A percentile compares a stretch with the other conserved stretches of the same genome.
phyloP scores from a whole-genome alignment of 176 grass and related monocot species.

The Saccharum officinarum region DNA sequence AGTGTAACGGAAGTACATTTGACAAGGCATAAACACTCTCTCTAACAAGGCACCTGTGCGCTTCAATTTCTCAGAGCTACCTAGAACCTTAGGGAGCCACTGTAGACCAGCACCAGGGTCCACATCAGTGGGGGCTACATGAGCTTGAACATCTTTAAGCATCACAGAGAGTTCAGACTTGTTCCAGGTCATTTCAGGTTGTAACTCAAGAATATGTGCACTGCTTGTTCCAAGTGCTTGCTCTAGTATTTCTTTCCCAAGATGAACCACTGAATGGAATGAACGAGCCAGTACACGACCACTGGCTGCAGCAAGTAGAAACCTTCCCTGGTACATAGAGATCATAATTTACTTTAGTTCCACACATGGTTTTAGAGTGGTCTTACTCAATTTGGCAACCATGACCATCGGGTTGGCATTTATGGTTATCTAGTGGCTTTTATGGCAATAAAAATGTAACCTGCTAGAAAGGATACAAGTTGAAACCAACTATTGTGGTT shows the following conservation, averaged over 20 bases:
- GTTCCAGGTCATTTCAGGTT: conserved; percentile 98
- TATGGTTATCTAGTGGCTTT: not conserved
- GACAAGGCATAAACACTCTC: conserved; percentile 98
- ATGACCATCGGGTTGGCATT: not conserved
- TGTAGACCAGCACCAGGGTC: conserved; percentile 98
- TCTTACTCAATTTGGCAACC: not conserved
- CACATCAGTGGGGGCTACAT: conserved; percentile 98
- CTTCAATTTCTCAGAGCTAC: conserved; percentile 84
- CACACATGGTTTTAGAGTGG: not conserved
- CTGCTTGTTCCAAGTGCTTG: conserved; percentile 82
- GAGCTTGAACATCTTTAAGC: conserved; percentile 98
- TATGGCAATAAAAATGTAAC: conserved; percentile 5
- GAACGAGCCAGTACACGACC: conserved; percentile 86
- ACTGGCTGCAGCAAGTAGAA: conserved; percentile 96
- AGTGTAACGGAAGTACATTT: conserved; percentile 97
- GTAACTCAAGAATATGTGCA: conserved; percentile 67
- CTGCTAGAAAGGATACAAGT: not conserved
- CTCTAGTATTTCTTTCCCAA: conserved; percentile 95
- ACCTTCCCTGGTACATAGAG: conserved; percentile 72
- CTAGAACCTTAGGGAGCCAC: conserved; percentile 83
- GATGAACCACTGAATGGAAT: conserved; percentile 95
- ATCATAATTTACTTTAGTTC: conserved; percentile 32
- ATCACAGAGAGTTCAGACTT: conserved; percentile 74
- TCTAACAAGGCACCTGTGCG: conserved; percentile 94
- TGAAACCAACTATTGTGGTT: not conserved